Conservation (phyloP, 2,329 filamentous ascomycete genomes). For the Pseudonectria buxi region DNA sequence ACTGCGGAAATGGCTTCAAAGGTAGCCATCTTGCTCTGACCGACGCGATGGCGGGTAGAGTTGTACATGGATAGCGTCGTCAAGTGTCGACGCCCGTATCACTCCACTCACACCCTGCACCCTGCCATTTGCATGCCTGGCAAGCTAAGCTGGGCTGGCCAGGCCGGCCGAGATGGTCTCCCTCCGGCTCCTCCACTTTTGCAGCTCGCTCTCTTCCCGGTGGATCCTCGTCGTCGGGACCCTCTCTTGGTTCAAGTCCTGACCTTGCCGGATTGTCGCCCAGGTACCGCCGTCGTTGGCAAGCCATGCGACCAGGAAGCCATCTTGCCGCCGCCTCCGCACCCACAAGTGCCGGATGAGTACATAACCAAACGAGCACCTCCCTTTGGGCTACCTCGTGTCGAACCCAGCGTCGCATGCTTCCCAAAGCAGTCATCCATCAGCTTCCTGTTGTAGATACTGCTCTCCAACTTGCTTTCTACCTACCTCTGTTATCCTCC, state of each 20-base stretch:
- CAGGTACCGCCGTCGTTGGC: conserved; percentile 13
- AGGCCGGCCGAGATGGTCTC: no score
- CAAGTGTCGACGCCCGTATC: no score
- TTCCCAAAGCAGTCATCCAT: conserved; percentile 21
- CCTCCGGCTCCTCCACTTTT: no score
- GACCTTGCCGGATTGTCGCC: conserved; percentile 12
- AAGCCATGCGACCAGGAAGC: conserved; percentile 8
- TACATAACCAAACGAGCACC: conserved; percentile 24
- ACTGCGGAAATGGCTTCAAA: no score
- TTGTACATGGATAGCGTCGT: no score
- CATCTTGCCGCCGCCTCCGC: conserved; percentile 13
- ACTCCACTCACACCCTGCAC: no score
- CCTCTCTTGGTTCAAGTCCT: conserved; percentile 10
- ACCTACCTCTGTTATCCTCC: background rate
- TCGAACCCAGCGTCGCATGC: conserved; percentile 4
- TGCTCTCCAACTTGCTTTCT: conserved; percentile 5
- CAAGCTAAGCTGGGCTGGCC: no score
- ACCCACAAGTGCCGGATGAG: conserved; percentile 17
- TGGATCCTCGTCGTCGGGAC: background rate
- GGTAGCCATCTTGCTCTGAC: conserved; percentile 2
- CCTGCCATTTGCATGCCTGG: no score
- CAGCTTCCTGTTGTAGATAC: conserved; percentile 6
- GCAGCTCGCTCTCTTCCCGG: background rate
- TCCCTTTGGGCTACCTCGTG: conserved; percentile 15
- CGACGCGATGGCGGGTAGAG: no score